Evolutionary conservation across 306 rosid species (phyloP), one percentile per base, ranked within the genome.

Genomic region (Citrullus mucosospermus): DNA sequence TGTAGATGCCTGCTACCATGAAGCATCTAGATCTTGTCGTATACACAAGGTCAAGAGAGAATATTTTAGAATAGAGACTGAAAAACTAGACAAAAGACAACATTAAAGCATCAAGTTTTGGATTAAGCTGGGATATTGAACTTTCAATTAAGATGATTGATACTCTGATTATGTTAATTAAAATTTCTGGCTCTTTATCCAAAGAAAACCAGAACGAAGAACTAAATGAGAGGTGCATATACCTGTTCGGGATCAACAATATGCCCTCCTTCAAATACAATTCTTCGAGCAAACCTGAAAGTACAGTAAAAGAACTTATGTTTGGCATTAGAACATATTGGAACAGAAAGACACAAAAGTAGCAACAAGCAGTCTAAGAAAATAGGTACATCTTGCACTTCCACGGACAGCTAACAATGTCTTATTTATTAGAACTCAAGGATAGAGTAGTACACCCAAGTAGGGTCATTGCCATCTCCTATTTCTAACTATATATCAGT

Each of bases 211-310:
- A 1, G 17, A 36, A 74, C 2, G 32, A 74, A 74, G 56, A 16
- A 10, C 32, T 25, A 50, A 6, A 32, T 5, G 75, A 62, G 61
- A 20, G 54, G 14, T 73, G 59, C 74, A 61, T 79, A 28, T 84
- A 90, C 99, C 99, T 90, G 93, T 78, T 93, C 98, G 62, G 97
- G 98, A 74, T 96, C 99, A 54, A 86, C 97, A 79, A 92, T 92
- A 87, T 92, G 99, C 80, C 98, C 97, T 85, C 99, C 99, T 88
- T 96, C 99, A 69, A 96, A 96, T 75, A 91, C 93, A 81, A 92
- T 90, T 88, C 99, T 92, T 84, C 98, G 85, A 81, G 85, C 83
- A 84, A 86, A 88, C 84, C 99, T 96, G 91, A 81, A 78, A 41
- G 73, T 75, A 78, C 22, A 83, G 74, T 65, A 39, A 66, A 8